These are phyloP conservation scores for Sonneratia alba DNA, from an alignment of 345 rosid genomes.

Conservation along the genomic window DNA sequence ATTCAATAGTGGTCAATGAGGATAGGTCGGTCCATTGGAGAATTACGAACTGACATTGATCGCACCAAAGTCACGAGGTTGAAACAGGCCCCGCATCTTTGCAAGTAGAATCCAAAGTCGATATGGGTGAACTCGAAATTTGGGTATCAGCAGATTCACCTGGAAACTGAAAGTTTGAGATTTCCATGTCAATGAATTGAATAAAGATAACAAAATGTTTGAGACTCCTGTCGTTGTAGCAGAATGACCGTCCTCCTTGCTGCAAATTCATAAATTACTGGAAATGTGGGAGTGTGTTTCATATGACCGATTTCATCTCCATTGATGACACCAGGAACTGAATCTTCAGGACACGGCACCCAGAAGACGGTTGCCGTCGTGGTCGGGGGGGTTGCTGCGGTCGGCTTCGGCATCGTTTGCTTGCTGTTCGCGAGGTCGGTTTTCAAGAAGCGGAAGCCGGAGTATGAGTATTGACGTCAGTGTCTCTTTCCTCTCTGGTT, in stretches of 20 bases:
- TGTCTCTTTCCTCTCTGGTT: not conserved
- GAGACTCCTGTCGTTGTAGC: no score
- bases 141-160: no score
- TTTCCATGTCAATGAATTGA: no score
- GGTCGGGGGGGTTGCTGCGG: conserved; percentile 71
- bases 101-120: no score
- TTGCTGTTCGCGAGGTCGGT: conserved; percentile 46
- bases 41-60: not conserved
- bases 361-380: conserved; percentile 75
- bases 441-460: conserved; percentile 42
- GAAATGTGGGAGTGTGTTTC: not conserved
- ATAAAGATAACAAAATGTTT: no score
- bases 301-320: conserved; percentile 1
- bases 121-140: not conserved
- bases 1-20: no score
- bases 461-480: conserved; percentile 18
- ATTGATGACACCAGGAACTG: conserved; percentile 17
- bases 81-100: not conserved
- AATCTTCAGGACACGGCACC: conserved; percentile 22
- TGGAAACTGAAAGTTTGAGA: no score
- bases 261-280: no score
- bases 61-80: not conserved
- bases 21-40: not conserved
- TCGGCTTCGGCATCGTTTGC: conserved; percentile 52
- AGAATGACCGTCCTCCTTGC: no score